A percentile compares a stretch with the other conserved stretches of the same genome.
These are phyloP conservation scores for Hypoxylon cercidicola DNA, from an alignment of 495 filamentous ascomycete genomes.

Conservation along the genomic window DNA sequence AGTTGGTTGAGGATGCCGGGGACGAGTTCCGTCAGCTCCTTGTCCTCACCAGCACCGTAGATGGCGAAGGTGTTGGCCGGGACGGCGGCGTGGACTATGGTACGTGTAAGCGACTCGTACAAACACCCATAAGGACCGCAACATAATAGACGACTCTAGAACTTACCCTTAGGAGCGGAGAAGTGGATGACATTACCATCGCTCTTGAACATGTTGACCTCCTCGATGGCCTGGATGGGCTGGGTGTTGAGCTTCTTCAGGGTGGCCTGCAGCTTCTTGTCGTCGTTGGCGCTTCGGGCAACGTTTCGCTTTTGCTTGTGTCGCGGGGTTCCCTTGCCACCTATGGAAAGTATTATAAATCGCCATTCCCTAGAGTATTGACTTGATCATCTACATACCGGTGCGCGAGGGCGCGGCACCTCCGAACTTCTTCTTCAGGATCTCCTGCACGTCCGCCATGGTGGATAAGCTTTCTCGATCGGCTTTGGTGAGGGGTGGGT, in stretches of 20 bases:
- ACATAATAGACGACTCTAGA: background rate
- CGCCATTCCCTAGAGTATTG: background rate
- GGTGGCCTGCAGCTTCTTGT: constrained; percentile 98
- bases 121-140: background rate
- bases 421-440: constrained; percentile 79
- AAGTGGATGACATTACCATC: constrained; percentile 99
- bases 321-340: constrained; percentile 97
- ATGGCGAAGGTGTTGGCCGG: constrained; percentile 98
- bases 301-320: constrained; percentile 98
- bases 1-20: constrained; percentile 99
- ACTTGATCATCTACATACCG: constrained; percentile 66
- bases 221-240: constrained; percentile 98
- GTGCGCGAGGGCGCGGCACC: constrained; percentile 72
- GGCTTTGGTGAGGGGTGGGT: constrained; percentile 5
- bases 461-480: constrained; percentile 24
- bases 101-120: constrained; percentile 1
- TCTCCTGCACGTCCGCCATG: constrained; percentile 74
- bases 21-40: constrained; percentile 99
- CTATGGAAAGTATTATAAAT: constrained; percentile 24
- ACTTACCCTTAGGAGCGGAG: constrained; percentile 90
- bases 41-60: constrained; percentile 98
- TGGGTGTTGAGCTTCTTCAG: constrained; percentile 96
- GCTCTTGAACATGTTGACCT: constrained; percentile 99
- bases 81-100: constrained; percentile 94
- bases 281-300: constrained; percentile 88